Percentiles rank a stretch among this genome's conserved stretches.
phyloP scores from a whole-genome alignment of 169 alveolate species.

The Eimeria mitis region DNA sequence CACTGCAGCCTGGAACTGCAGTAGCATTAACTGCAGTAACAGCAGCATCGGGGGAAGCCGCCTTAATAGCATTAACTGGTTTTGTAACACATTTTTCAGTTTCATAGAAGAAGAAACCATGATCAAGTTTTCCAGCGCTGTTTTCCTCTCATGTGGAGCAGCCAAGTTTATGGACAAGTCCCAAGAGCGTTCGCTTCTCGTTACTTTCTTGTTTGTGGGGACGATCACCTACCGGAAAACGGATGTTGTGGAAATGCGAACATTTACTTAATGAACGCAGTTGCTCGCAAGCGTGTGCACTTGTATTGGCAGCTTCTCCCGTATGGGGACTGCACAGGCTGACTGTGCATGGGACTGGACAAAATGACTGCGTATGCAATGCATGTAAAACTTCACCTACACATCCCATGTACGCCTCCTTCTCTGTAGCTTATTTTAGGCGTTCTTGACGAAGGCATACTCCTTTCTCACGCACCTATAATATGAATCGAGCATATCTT shows the following conservation, averaged over 20 bases:
- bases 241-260: background rate
- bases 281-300: background rate
- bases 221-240: background rate
- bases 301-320: background rate
- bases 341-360: too few relatives aligned
- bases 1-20: constrained; percentile 9
- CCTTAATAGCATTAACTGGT: background rate
- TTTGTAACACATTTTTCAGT: background rate
- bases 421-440: background rate
- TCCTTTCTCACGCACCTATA: background rate
- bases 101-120: background rate
- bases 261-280: background rate
- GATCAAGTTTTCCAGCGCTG: background rate
- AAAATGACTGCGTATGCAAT: too few relatives aligned
- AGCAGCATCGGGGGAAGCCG: background rate
- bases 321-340: background rate
- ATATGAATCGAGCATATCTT: background rate
- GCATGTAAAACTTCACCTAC: background rate
- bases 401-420: background rate
- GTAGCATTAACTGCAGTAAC: background rate
- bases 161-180: background rate
- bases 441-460: too few relatives aligned
- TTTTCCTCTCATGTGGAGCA: background rate
- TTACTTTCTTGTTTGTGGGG: background rate
- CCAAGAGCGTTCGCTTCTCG: background rate